Conservation (phyloP, 2,329 filamentous ascomycete species). For the Ophidiomyces ophidiicola region DNA sequence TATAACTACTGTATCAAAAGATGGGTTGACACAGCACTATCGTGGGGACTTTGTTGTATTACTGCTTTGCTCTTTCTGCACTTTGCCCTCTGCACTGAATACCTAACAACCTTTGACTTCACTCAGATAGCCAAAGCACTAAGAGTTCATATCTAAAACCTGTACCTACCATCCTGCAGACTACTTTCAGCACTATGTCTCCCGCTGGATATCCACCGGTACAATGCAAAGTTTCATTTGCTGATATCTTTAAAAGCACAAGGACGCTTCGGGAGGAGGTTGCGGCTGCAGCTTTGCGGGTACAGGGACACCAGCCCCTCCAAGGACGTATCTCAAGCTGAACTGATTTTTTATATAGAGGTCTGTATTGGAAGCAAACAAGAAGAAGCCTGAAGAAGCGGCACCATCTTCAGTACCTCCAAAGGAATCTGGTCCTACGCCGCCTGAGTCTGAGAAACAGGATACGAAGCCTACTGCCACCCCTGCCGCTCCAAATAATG, state of each 20-base stretch:
- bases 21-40: no score
- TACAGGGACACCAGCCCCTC: background rate
- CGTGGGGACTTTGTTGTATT: no score
- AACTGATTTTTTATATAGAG: slow-evolving; percentile 6
- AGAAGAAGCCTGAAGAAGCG: slow-evolving; percentile 4
- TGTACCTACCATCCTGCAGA: no score
- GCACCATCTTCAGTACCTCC: background rate
- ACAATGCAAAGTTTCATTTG: slow-evolving; percentile 15
- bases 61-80: no score
- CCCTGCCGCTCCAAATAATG: background rate
- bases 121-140: no score
- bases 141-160: no score
- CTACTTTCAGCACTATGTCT: no score
- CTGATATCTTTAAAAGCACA: slow-evolving; percentile 19
- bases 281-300: slow-evolving; percentile 14
- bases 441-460: background rate
- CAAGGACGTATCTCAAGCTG: background rate
- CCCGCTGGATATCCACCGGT: background rate
- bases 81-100: no score
- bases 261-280: slow-evolving; percentile 16
- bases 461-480: background rate
- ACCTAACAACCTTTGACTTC: no score
- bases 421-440: background rate
- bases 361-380: slow-evolving; percentile 8
- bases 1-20: no score